Base-by-base conservation (phyloP, 768 basidiomycete genomes). In the Suillus subaureus region DNA sequence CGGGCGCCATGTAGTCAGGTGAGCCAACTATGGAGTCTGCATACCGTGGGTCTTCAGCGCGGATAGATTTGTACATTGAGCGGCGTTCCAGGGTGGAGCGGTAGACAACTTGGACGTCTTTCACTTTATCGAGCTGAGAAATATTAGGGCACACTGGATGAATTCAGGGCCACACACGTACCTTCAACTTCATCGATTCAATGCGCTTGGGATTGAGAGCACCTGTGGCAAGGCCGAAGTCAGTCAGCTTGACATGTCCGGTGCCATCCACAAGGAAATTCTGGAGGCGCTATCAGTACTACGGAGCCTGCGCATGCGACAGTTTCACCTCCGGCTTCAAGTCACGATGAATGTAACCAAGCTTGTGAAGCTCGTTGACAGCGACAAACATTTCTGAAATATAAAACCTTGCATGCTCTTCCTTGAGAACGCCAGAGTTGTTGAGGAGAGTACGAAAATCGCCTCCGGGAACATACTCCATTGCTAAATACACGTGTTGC, bases 401-500 rank as follows among this genome's bases (percentile, higher is more conserved):
- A 78, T 99, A 99, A 76, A 96, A 99, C 63, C 91, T 84, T 1
- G 97, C 97, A 71, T 98, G 94, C 72, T 98, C 95, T 75, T 99
- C 96, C 75, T 98, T 97, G 65, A 99, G 84, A 2, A 99, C 95
- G 37, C 97, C 97, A 0, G 96, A 96, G 75, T 98, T 99, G 79
- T 98, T 99, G 45, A 99, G 84, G 45, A 99, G 85, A 0, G 97
- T 99, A 21, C 97, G 87, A 82, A 99, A 99, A 75, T 99, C 97
- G 58, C 97, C 97, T 26, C 97, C 97, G 1, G 96, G 96, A 21
- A 99, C 96, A 75, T 97, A 99, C 82, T 99, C 96, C 97, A 99
- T 99, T 2, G 97, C 97, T 55, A 99, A 90, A 74, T 96, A 99
- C 21, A 99, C 95, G 71, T 92, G 84, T 63, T 91, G 84, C 0